phyloP scores from a whole-genome alignment of 176 grass and related monocot genomes.

The Cenchrus fungigraminus region DNA sequence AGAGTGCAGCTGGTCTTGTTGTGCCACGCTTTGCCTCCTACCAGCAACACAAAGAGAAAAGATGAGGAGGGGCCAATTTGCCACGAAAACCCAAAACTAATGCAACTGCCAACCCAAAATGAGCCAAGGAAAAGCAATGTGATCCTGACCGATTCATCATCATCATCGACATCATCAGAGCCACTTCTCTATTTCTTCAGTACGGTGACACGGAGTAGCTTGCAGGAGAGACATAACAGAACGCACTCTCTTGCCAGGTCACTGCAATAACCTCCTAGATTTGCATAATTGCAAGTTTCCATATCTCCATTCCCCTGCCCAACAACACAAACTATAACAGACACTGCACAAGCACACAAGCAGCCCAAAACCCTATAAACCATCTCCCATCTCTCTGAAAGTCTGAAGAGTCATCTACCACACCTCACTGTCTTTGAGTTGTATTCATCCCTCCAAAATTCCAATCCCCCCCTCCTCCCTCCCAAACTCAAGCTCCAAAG shows the following conservation, averaged over 20 bases:
- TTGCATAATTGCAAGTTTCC: neutral
- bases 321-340: neutral
- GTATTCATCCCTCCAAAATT: neutral
- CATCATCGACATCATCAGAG: slow-evolving; percentile 13
- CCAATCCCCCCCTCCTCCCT: neutral
- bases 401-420: neutral
- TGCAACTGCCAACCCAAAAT: slow-evolving; percentile 3
- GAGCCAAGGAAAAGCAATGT: slow-evolving; percentile 2
- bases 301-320: neutral
- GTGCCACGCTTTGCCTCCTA: slow-evolving; percentile 5
- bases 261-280: neutral
- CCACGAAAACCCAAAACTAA: slow-evolving; percentile 12
- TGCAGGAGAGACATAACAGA: neutral
- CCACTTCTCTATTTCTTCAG: neutral
- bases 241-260: slow-evolving; percentile 6
- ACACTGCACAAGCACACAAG: neutral
- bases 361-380: slow-evolving; percentile 43
- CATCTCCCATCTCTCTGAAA: slow-evolving; percentile 4
- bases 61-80: neutral
- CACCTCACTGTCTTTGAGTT: neutral
- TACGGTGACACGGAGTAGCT: neutral
- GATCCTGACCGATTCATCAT: slow-evolving; percentile 4
- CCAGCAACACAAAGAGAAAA: slow-evolving; percentile 18
- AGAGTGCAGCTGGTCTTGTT: slow-evolving; percentile 11
- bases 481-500: neutral